Conservation (phyloP, 345 rosid species). For the Rhodamnia rubescens region DNA sequence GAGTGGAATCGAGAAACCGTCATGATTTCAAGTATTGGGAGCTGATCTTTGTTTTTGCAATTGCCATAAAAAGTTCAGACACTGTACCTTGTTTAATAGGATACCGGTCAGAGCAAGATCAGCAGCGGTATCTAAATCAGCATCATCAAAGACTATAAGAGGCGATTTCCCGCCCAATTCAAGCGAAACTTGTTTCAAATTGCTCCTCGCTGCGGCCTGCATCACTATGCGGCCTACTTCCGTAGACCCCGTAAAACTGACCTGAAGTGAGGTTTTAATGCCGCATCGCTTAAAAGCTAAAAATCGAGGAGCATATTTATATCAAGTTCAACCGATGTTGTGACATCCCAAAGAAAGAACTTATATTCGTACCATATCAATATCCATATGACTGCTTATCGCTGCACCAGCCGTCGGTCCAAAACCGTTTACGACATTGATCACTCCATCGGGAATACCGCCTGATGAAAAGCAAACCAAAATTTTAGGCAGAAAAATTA, state of each 20-base stretch:
- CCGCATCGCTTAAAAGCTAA: neutral
- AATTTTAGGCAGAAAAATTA: neutral
- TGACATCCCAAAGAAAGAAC: neutral
- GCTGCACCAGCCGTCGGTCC: slow-evolving; percentile 89
- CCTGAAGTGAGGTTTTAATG: slow-evolving; percentile 14
- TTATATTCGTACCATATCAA: slow-evolving; percentile 35
- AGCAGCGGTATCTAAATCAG: slow-evolving; percentile 43
- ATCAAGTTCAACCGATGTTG: neutral
- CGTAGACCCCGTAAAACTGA: slow-evolving; percentile 80
- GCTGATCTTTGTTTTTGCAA: neutral
- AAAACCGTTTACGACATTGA: slow-evolving; percentile 70
- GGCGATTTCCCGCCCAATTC: slow-evolving; percentile 90
- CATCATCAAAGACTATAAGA: slow-evolving; percentile 60
- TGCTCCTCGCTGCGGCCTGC: slow-evolving; percentile 61
- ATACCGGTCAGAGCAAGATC: slow-evolving; percentile 41
- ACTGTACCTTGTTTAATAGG: slow-evolving; percentile 36
- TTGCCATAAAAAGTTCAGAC: neutral
- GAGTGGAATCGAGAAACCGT: neutral
- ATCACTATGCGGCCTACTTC: slow-evolving; percentile 57
- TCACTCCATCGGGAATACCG: slow-evolving; percentile 85
- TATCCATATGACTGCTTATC: slow-evolving; percentile 62
- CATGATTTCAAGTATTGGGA: neutral
- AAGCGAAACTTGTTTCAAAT: slow-evolving; percentile 53
- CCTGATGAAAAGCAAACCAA: slow-evolving; percentile 16
- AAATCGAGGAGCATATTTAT: neutral